Percentiles rank a stretch among this genome's conserved stretches.
phyloP scores from a whole-genome alignment of 805 yeast genomes.

The Candida gorgasii region DNA sequence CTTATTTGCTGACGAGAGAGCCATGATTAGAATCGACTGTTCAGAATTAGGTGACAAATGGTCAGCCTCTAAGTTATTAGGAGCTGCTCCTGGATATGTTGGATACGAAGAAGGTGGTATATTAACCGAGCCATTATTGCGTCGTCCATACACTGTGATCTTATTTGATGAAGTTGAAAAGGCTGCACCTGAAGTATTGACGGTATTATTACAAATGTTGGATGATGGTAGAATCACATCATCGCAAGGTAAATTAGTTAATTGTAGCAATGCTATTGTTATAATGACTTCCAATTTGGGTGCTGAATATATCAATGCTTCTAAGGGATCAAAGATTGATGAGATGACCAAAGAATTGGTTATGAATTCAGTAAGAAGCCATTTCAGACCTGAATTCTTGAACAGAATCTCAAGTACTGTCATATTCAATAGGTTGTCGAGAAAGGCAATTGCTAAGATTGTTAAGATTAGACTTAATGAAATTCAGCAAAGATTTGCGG shows the following conservation, averaged over 20 bases:
- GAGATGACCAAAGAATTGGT: conserved; percentile 73
- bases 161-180: conserved; percentile 97
- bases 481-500: conserved; percentile 80
- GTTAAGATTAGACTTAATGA: conserved; percentile 83
- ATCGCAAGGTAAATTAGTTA: conserved; percentile 89
- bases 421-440: conserved; percentile 88
- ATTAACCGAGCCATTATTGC: conserved; percentile 84
- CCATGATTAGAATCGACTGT: conserved; percentile 97
- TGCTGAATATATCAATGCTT: conserved; percentile 78
- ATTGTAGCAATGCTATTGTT: conserved; percentile 87
- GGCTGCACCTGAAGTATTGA: conserved; percentile 97
- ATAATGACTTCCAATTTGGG: conserved; percentile 98
- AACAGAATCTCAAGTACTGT: conserved; percentile 94
- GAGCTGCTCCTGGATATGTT: conserved; percentile 94
- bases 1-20: conserved; percentile 92
- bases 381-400: conserved; percentile 96
- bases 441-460: conserved; percentile 88
- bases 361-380: conserved; percentile 78
- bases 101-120: conserved; percentile 99
- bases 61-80: conserved; percentile 90
- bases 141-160: conserved; percentile 95
- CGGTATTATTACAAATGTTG: conserved; percentile 84
- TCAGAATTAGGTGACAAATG: conserved; percentile 95
- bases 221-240: conserved; percentile 97
- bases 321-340: conserved; percentile 65